Evolutionary conservation across 495 filamentous ascomycete genomes (phyloP), one percentile per base, ranked within the genome.

Genomic region (Xylaria nigripes): DNA sequence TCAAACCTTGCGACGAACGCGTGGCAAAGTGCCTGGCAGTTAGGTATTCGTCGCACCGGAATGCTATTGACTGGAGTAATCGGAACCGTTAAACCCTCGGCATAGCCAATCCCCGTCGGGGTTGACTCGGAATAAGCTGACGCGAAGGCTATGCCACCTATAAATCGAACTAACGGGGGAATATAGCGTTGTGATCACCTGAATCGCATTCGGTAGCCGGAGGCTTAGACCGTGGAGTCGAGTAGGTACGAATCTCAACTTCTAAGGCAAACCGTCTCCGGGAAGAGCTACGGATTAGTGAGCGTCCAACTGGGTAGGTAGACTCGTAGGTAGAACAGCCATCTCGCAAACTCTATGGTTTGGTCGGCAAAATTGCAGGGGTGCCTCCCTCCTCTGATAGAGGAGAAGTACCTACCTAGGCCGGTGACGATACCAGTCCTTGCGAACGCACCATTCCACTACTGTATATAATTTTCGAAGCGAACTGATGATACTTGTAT

Each of bases 31-130:
- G 48, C 48, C 36, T 27, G 23, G n/a, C n/a, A n/a, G n/a, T n/a
- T n/a, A n/a, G n/a, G 38, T 27, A 42, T 50, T 21, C 22, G 43
- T 40, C 43, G 22, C 38, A 36, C 27, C 51, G 30, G 16, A 23
- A 30, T 38, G 13, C 23, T 6, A 29, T 27, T 46, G 27, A 22
- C 32, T 40, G 43, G 29, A 40, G 13, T 15, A 25, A 36, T 15
- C 42, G 25, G 43, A 25, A 8, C n/a, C 24, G 18, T 27, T 16
- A 15, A 25, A 15, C 44, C 32, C 23, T 30, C 40, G 22, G 30
- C 51, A n/a, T 53, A 23, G 45, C 36, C 25, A n/a, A 46, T 48
- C 45, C 44, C 50, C 51, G 42, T 54, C 44, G 51, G 44, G 44
- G 48, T 40, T 4, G 41, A 45, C 12, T 29, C 2, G 32, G 32